Conservation (phyloP, 2,329 filamentous ascomycete species). For the Alternaria sp. region DNA sequence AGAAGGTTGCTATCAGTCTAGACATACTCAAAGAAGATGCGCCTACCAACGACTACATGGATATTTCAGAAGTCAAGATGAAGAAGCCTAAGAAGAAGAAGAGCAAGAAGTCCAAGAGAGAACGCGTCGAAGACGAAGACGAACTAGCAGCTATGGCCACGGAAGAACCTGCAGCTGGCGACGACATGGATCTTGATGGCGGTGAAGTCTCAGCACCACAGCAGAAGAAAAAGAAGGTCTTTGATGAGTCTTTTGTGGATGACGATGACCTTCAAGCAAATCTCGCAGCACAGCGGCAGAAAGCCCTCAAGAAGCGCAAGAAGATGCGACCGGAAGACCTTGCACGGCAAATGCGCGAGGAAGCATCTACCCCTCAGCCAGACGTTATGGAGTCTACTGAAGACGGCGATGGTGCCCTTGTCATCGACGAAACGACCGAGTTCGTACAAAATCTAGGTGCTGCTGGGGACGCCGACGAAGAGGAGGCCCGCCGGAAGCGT, state of each 20-base stretch:
- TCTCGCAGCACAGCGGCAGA: slow-evolving; percentile 81
- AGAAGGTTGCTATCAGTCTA: slow-evolving; percentile 76
- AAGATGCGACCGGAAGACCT: slow-evolving; percentile 86
- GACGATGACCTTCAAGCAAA: slow-evolving; percentile 92
- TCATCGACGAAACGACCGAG: slow-evolving; percentile 96
- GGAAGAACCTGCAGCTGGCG: slow-evolving; percentile 34
- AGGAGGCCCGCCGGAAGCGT: slow-evolving; percentile 59
- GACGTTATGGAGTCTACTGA: slow-evolving; percentile 67
- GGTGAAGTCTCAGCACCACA: slow-evolving; percentile 37
- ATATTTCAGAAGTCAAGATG: slow-evolving; percentile 85
- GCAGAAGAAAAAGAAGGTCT: slow-evolving; percentile 70
- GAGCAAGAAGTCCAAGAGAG: slow-evolving; percentile 42
- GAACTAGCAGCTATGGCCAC: slow-evolving; percentile 59
- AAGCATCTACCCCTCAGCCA: slow-evolving; percentile 59
- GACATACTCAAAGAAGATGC: slow-evolving; percentile 73
- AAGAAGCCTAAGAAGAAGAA: slow-evolving; percentile 65
- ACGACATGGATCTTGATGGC: slow-evolving; percentile 77
- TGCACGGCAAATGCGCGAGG: slow-evolving; percentile 77
- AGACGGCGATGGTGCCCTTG: slow-evolving; percentile 70
- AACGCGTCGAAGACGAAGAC: slow-evolving; percentile 63
- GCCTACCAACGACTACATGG: slow-evolving; percentile 85
- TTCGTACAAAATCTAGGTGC: slow-evolving; percentile 85
- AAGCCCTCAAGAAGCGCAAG: slow-evolving; percentile 90
- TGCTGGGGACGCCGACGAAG: slow-evolving; percentile 31
- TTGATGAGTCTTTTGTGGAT: slow-evolving; percentile 77